Conservation (phyloP, 2,329 filamentous ascomycete genomes). For the Pezicula carpinea region DNA sequence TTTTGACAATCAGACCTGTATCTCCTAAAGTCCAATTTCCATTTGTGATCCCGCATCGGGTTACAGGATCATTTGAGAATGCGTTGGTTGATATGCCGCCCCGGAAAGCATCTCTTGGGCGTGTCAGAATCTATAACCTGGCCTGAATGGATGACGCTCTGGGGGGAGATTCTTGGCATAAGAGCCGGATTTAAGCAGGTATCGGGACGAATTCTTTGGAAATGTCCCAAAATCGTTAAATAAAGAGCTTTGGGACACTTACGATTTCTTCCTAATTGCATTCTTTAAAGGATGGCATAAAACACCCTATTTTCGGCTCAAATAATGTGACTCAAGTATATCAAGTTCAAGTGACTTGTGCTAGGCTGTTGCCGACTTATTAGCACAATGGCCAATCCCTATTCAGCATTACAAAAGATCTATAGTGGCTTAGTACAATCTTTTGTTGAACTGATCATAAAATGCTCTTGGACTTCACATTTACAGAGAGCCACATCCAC, state of each 20-base stretch:
- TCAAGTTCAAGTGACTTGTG: too few species aligned
- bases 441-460: too few species aligned
- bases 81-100: slow-evolving; percentile 4
- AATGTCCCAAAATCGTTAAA: slow-evolving; percentile 22
- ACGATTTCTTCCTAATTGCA: too few species aligned
- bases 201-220: slow-evolving; percentile 14
- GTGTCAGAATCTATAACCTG: slow-evolving; percentile 2
- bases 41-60: slow-evolving; percentile 17
- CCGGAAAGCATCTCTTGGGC: slow-evolving; percentile 5
- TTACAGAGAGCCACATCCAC: too few species aligned
- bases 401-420: too few species aligned
- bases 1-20: background rate
- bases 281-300: too few species aligned
- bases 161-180: slow-evolving; percentile 3
- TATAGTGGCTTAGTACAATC: too few species aligned
- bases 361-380: too few species aligned
- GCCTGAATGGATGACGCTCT: slow-evolving; percentile 4
- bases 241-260: slow-evolving; percentile 27
- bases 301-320: too few species aligned
- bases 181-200: slow-evolving; percentile 5
- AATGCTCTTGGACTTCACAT: too few species aligned
- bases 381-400: too few species aligned
- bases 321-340: too few species aligned
- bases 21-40: slow-evolving; percentile 8
- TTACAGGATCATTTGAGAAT: slow-evolving; percentile 25